Evolutionary conservation across 306 rosid species (phyloP), one percentile per base, ranked within the genome.

Genomic region (Prunus padus): DNA sequence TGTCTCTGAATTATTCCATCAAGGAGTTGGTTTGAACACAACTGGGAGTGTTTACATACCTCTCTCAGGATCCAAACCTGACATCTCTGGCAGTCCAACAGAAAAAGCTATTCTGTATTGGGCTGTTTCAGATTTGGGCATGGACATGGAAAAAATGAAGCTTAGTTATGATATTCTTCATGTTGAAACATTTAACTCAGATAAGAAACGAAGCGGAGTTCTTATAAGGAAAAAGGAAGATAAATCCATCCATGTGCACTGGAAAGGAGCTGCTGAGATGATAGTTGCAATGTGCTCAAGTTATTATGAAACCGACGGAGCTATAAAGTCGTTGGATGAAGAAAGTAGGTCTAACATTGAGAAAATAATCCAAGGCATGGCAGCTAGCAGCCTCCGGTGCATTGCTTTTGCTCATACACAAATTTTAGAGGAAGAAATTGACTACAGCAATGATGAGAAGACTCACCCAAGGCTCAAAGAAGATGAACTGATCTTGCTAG

Each of bases 211-310:
- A 72, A 91, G 98, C 13, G 98, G 97, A 55, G 84, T 89, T 20
- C 85, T 87, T 33, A 71, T 89, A 65, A 91, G 67, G 84, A 87
- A 84, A 65, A 74, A 73, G 46, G 60, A 4, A 7, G 82, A 90
- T 63, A 73, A 71, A 84, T 78, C 75, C 51, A 77, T 91, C 67
- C 89, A 83, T 40, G 87, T 89, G 76, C 98, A 91, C 68, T 93
- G 97, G 96, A 93, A 93, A 88, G 97, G 97, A 45, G 98, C 97
- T 70, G 93, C 97, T 4, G 97, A 91, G 96, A 85, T 91, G 82
- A 77, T 91, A 44, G 86, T 93, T 55, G 90, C 93, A 63, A 88
- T 83, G 90, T 93, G 98, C 79, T 82, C 86, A 18, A 80, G 77
- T 28, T 93, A 89, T 56, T 75, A 76, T 57, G 93, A 84, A 65